Evolutionary conservation across 805 yeast species (phyloP).

Genomic region (Kuraishia ogatae): DNA sequence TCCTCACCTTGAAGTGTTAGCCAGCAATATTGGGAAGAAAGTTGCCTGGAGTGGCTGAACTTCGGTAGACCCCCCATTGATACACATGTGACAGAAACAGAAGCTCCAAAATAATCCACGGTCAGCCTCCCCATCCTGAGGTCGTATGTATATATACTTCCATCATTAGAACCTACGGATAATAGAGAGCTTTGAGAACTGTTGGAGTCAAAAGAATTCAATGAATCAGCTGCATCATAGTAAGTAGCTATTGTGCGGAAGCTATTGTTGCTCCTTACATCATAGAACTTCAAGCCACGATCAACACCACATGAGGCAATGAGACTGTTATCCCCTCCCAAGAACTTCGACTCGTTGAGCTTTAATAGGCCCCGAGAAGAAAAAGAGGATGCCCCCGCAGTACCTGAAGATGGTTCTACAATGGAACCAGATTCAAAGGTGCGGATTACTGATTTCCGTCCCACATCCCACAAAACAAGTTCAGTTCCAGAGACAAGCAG

Average conservation of each 20-base stretch:
- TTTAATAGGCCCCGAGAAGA: background rate
- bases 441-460: background rate
- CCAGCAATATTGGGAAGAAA: background rate
- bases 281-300: background rate
- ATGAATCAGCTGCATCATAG: background rate
- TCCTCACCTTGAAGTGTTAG: background rate
- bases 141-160: conserved; percentile 1
- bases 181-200: background rate
- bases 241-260: background rate
- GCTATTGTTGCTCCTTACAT: background rate
- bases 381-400: background rate
- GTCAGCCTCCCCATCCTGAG: background rate
- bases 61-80: background rate
- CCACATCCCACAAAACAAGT: conserved; percentile 1
- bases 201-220: background rate
- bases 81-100: background rate
- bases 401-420: background rate
- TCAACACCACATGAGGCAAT: conserved; percentile 1
- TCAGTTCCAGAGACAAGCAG: background rate
- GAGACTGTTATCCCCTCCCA: background rate
- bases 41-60: background rate
- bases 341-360: background rate
- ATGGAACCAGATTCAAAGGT: background rate
- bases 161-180: conserved; percentile 1
- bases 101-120: background rate